Conservation (phyloP, 2,329 filamentous ascomycete species). For the Achaetomium macrosporum region DNA sequence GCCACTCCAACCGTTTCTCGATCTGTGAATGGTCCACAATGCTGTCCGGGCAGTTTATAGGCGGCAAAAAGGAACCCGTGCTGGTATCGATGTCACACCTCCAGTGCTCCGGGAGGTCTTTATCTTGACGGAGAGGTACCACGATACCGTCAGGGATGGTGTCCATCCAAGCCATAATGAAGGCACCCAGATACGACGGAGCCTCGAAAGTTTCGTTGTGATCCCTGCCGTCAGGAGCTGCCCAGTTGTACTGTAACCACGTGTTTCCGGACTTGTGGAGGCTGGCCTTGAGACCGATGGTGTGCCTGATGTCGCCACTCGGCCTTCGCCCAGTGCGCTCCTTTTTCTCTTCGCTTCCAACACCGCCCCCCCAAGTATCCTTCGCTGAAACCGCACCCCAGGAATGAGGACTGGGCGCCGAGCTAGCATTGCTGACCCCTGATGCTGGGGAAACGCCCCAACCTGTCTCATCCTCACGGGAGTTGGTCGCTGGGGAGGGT, state of each 20-base stretch:
- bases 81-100: slow-evolving; percentile 34
- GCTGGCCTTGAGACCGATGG: slow-evolving; percentile 12
- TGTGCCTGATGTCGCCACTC: slow-evolving; percentile 13
- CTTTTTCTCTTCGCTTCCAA: not conserved
- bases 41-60: slow-evolving; percentile 31
- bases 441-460: too few species aligned
- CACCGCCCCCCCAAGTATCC: slow-evolving; percentile 3
- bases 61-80: slow-evolving; percentile 32
- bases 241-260: slow-evolving; percentile 10
- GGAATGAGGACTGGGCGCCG: slow-evolving; percentile 7
- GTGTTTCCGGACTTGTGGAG: not conserved
- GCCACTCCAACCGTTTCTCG: slow-evolving; percentile 12
- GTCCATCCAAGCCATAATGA: slow-evolving; percentile 14
- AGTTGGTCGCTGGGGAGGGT: too few species aligned
- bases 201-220: slow-evolving; percentile 9
- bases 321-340: not conserved
- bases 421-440: too few species aligned
- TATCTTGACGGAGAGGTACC: not conserved
- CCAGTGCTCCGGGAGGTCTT: slow-evolving; percentile 13
- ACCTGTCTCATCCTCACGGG: too few species aligned
- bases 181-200: not conserved
- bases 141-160: not conserved
- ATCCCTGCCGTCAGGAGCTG: not conserved
- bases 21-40: slow-evolving; percentile 16
- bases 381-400: not conserved